These are phyloP conservation scores for Oryza glaberrima DNA, from an alignment of 176 grass and related monocot genomes.

Conservation along the genomic window DNA sequence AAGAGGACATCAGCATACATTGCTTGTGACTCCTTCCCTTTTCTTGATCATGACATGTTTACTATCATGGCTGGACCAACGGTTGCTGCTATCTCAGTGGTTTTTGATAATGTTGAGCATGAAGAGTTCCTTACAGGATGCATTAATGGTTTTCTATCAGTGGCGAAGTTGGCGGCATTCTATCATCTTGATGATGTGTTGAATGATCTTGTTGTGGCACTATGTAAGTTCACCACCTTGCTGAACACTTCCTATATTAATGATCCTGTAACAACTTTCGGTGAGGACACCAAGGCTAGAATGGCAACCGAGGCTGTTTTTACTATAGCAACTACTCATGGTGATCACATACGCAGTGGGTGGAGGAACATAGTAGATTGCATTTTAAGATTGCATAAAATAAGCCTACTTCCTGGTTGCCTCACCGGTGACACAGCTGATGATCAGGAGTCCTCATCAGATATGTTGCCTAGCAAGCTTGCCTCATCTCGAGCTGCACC, in stretches of 20 bases:
- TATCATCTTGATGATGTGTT: constrained; percentile 87
- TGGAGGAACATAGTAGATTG: constrained; percentile 93
- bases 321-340: constrained; percentile 87
- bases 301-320: constrained; percentile 93
- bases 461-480: constrained; percentile 52
- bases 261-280: constrained; percentile 82
- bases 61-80: constrained; percentile 78
- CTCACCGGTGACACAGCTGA: constrained; percentile 65
- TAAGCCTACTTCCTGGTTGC: constrained; percentile 72
- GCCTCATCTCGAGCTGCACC: constrained; percentile 43
- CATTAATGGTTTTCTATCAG: constrained; percentile 83
- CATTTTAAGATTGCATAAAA: constrained; percentile 84
- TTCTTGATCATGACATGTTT: constrained; percentile 96
- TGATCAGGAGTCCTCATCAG: constrained; percentile 70
- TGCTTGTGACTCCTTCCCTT: constrained; percentile 65
- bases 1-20: constrained; percentile 81
- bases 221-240: constrained; percentile 92
- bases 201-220: constrained; percentile 92
- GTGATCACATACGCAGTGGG: constrained; percentile 78
- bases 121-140: constrained; percentile 72
- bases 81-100: constrained; percentile 92
- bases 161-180: constrained; percentile 85
- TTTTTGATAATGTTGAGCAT: constrained; percentile 93
- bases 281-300: constrained; percentile 89
- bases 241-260: constrained; percentile 65